phyloP scores from a whole-genome alignment of 2,329 filamentous ascomycete species.

The Fusarium scirpi region DNA sequence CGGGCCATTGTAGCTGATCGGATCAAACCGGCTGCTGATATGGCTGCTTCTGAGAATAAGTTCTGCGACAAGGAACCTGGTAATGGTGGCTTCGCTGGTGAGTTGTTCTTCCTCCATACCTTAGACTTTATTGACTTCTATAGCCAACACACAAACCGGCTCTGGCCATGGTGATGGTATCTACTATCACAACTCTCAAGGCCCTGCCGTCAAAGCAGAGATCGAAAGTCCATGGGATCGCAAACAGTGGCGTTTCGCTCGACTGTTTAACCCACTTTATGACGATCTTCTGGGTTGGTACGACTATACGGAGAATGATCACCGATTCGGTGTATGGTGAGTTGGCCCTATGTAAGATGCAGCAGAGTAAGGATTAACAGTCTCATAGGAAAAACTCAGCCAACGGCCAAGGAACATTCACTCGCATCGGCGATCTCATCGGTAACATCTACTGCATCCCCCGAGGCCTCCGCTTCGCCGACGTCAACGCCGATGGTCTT shows the following conservation, averaged over 20 bases:
- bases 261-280: not conserved
- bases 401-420: slow-evolving; percentile 5
- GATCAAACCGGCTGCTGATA: not conserved
- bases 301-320: not conserved
- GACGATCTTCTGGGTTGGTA: not conserved
- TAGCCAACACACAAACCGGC: not conserved
- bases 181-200: not conserved
- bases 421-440: slow-evolving; percentile 32
- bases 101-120: fast-evolving
- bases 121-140: not conserved
- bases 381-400: not conserved
- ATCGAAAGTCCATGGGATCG: not conserved
- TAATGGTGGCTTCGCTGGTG: not conserved
- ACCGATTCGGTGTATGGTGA: not conserved
- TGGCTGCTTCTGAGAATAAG: not conserved
- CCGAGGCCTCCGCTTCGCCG: slow-evolving; percentile 1
- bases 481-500: slow-evolving; percentile 33
- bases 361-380: not conserved
- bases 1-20: not conserved
- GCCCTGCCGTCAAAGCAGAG: not conserved
- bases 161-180: not conserved
- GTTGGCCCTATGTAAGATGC: no score
- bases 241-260: not conserved
- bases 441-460: not conserved
- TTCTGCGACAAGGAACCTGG: not conserved